Evolutionary conservation across 2,329 filamentous ascomycete genomes (phyloP).

Genomic region (Xylariaceae sp.): DNA sequence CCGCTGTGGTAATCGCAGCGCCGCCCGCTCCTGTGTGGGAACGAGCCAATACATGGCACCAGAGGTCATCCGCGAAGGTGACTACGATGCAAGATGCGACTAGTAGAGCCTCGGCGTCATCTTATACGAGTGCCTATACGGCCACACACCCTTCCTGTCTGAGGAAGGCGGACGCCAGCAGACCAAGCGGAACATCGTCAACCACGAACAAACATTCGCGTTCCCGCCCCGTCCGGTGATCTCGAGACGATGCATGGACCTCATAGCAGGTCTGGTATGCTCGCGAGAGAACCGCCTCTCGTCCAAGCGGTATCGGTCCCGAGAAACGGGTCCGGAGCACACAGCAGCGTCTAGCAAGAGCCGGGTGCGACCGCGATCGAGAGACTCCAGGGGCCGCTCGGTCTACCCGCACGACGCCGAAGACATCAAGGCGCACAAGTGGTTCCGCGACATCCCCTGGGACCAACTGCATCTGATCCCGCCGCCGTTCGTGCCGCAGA

Average conservation of each 20-base stretch:
- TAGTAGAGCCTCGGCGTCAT: slow-evolving; percentile 98
- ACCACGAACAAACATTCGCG: slow-evolving; percentile 71
- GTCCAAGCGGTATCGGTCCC: slow-evolving; percentile 74
- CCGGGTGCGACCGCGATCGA: slow-evolving; percentile 30
- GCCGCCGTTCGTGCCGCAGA: slow-evolving; percentile 82
- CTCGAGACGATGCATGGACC: slow-evolving; percentile 74
- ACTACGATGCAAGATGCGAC: slow-evolving; percentile 92
- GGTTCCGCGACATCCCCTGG: slow-evolving; percentile 84
- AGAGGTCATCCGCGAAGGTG: slow-evolving; percentile 81
- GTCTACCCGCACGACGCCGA: slow-evolving; percentile 86
- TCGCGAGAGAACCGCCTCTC: slow-evolving; percentile 80
- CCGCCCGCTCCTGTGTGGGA: slow-evolving; percentile 87
- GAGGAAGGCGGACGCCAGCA: slow-evolving; percentile 74
- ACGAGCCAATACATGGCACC: slow-evolving; percentile 99
- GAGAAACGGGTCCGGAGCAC: slow-evolving; percentile 54
- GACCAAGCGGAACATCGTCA: slow-evolving; percentile 85
- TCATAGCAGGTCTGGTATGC: slow-evolving; percentile 75
- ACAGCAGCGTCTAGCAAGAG: slow-evolving; percentile 39
- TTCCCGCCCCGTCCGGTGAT: slow-evolving; percentile 74
- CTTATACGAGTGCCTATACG: slow-evolving; percentile 92
- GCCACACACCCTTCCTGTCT: slow-evolving; percentile 86
- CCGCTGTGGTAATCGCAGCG: slow-evolving; percentile 69
- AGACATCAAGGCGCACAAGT: slow-evolving; percentile 88
- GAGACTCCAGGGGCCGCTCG: slow-evolving; percentile 56
- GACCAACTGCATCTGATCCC: slow-evolving; percentile 70